Percentiles rank a stretch among this genome's conserved stretches.
Evolutionary conservation across 2,329 filamentous ascomycete species (phyloP).

Genomic region (Colletotrichum euphorbiae): DNA sequence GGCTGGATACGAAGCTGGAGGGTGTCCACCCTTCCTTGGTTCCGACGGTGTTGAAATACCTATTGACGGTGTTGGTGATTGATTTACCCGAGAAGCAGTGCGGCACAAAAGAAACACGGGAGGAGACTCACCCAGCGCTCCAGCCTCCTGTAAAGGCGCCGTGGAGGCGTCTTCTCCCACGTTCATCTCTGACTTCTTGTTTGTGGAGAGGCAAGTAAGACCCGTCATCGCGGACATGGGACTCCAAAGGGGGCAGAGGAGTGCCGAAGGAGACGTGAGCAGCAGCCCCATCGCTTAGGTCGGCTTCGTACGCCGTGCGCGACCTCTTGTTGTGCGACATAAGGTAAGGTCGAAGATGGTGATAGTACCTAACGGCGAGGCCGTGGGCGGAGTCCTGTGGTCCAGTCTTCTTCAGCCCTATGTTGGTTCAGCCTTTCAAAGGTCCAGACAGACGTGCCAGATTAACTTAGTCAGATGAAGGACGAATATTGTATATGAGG

Average conservation of each 20-base stretch:
- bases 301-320: conserved; percentile 81
- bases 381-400: neutral
- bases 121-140: conserved; percentile 83
- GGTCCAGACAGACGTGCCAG: too few relatives aligned
- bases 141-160: conserved; percentile 97
- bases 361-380: neutral
- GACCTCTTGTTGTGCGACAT: conserved; percentile 71
- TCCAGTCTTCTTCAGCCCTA: neutral
- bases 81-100: neutral
- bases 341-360: neutral
- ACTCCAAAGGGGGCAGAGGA: conserved; percentile 81
- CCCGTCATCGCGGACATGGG: conserved; percentile 85
- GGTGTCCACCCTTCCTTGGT: conserved; percentile 99
- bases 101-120: neutral
- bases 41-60: conserved; percentile 97
- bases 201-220: conserved; percentile 97
- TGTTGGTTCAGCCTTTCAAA: too few relatives aligned
- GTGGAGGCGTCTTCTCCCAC: conserved; percentile 89
- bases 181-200: conserved; percentile 95
- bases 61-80: conserved; percentile 54
- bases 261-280: conserved; percentile 87
- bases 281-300: conserved; percentile 73
- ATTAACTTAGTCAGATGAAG: too few relatives aligned
- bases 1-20: conserved; percentile 90
- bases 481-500: too few relatives aligned